phyloP scores from a whole-genome alignment of 1,284 basidiomycete genomes.

The Coriolopsis trogii region DNA sequence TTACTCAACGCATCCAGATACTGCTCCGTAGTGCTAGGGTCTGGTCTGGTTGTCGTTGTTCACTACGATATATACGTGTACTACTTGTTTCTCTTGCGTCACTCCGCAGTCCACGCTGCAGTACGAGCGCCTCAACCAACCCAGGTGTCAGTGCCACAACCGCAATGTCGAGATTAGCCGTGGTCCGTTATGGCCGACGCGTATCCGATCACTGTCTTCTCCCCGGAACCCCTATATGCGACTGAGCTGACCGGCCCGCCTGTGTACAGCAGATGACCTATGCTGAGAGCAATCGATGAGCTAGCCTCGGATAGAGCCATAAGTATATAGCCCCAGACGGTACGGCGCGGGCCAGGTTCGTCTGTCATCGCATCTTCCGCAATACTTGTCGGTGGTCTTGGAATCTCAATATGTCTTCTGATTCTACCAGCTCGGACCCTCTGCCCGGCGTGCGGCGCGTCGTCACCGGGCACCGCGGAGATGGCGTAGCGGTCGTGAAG shows the following conservation, averaged over 20 bases:
- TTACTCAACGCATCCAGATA: slow-evolving; percentile 32
- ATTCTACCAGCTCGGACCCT: slow-evolving; percentile 5
- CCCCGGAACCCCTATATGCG: too few species aligned
- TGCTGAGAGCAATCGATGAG: neutral
- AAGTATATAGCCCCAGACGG: too few species aligned
- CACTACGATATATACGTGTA: slow-evolving; percentile 22
- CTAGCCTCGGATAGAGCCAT: neutral
- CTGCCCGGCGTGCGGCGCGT: slow-evolving; percentile 48
- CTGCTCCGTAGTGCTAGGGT: slow-evolving; percentile 37
- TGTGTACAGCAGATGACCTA: slow-evolving; percentile 2
- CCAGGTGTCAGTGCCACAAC: too few species aligned
- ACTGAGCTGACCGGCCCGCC: neutral
- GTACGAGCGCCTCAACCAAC: too few species aligned
- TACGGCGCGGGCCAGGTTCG: neutral
- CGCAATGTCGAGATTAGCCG: neutral
- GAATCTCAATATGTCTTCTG: slow-evolving; percentile 53
- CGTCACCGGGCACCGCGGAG: slow-evolving; percentile 47
- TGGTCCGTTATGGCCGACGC: neutral
- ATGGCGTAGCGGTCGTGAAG: slow-evolving; percentile 27
- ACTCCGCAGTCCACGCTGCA: too few species aligned
- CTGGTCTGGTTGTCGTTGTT: slow-evolving; percentile 10
- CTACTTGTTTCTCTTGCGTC: too few species aligned
- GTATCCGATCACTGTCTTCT: too few species aligned
- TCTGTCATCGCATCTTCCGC: neutral
- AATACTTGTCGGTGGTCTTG: slow-evolving; percentile 1